These are phyloP conservation scores for Lactifluus hygrophoroides DNA, from an alignment of 768 basidiomycete genomes.

Conservation along the genomic window DNA sequence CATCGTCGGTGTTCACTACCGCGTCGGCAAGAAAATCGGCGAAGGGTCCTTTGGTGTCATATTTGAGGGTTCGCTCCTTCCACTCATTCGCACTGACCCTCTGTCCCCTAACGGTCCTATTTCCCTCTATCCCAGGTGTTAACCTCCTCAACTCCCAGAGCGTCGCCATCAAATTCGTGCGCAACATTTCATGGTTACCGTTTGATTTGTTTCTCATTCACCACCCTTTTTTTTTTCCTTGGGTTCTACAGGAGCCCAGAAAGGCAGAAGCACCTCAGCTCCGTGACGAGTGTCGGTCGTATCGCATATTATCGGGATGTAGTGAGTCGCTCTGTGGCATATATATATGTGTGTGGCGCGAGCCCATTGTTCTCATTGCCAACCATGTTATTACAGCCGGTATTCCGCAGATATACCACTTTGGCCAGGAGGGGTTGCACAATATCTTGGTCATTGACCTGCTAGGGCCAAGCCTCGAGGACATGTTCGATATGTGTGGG, in stretches of 20 bases:
- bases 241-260: slow-evolving; percentile 61
- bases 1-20: slow-evolving; percentile 93
- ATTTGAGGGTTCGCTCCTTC: slow-evolving; percentile 57
- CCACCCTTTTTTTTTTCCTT: not conserved
- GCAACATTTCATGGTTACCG: slow-evolving; percentile 26
- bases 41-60: slow-evolving; percentile 98
- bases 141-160: slow-evolving; percentile 98
- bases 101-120: slow-evolving; percentile 4
- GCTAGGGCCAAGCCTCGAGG: slow-evolving; percentile 92
- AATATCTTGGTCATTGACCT: slow-evolving; percentile 99
- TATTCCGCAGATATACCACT: slow-evolving; percentile 99
- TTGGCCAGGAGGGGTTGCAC: slow-evolving; percentile 96
- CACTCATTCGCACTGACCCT: not conserved
- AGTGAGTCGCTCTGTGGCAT: slow-evolving; percentile 41
- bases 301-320: slow-evolving; percentile 83
- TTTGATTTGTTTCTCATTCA: not conserved
- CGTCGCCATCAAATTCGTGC: slow-evolving; percentile 99
- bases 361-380: slow-evolving; percentile 10
- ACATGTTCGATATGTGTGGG: slow-evolving; percentile 98
- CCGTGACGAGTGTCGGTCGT: slow-evolving; percentile 96
- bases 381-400: slow-evolving; percentile 50
- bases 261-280: slow-evolving; percentile 97
- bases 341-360: slow-evolving; percentile 7
- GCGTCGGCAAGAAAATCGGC: slow-evolving; percentile 98
- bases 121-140: slow-evolving; percentile 50